Base-by-base conservation (phyloP, 306 rosid species). In the Aeschynomene evenia region DNA sequence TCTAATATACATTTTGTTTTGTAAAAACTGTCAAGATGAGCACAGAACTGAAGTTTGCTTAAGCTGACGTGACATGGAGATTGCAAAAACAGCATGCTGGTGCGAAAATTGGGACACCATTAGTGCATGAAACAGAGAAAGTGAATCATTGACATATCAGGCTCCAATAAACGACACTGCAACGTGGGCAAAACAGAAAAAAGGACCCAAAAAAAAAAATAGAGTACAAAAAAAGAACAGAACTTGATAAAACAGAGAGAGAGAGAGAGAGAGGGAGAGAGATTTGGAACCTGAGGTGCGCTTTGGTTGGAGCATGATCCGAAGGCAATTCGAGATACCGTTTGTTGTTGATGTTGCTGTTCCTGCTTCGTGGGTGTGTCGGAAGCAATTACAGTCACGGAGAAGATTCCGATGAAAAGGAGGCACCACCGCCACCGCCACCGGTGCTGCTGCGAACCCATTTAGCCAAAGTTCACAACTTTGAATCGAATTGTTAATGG, bases 291-390 rank as follows among this genome's bases (percentile, higher is more conserved):
- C 91, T 90, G 95, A 56, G 87, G 86, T 58, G 85, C 87, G 43
- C 80, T 78, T 46, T 86, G 95, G 71, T 86, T 85, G 33, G 90
- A 80, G 51, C 97, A 90, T 79, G 97, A 90, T 83, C 97, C 97
- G 61, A 90, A 90, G 23, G 89, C 97, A 73, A 90, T 86, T 65
- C 92, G 83, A 46, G 90, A 79, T 1, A 90, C 87, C 21, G 73
- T 69, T 28, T 13, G 63, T n/a, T 20, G 60, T 40, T 73, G 39
- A 37, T 70, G 73, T 31, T 15, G 63, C 12, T 15, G 60, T 40
- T 74, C 51, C 46, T 70, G 84, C 23, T 77, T 80, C 14, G 13
- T 52, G 73, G 34, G 48, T 56, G 40, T 57, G 58, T 74, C 76
- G 34, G 79, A 79, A 74, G 75, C 83, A 62, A 55, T 48, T 50